Evolutionary conservation across 1,139 yeast genomes (phyloP).

Genomic region (Geotrichum macrosporum): DNA sequence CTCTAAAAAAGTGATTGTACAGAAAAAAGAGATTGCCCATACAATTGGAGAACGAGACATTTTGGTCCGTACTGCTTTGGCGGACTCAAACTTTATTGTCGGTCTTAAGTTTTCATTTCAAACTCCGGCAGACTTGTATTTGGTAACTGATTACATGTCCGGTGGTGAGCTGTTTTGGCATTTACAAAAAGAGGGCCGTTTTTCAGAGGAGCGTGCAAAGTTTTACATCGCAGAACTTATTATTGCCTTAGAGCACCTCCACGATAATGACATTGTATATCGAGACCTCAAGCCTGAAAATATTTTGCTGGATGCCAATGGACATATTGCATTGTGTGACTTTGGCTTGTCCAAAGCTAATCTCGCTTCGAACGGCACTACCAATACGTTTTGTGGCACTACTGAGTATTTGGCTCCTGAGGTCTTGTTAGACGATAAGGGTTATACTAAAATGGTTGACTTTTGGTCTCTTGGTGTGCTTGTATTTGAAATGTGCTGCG

Average conservation of each 20-base stretch:
- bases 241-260: constrained; percentile 84
- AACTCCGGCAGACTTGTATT: constrained; percentile 83
- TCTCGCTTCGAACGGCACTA: constrained; percentile 79
- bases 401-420: constrained; percentile 97
- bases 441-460: constrained; percentile 92
- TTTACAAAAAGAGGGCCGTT: constrained; percentile 91
- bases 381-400: constrained; percentile 96
- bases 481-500: constrained; percentile 95
- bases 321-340: constrained; percentile 94
- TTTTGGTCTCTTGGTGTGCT: constrained; percentile 98
- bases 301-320: constrained; percentile 98
- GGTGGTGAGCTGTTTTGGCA: constrained; percentile 99
- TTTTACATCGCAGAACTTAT: constrained; percentile 95
- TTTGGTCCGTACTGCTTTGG: constrained; percentile 76
- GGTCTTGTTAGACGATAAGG: constrained; percentile 83
- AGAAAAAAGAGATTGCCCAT: constrained; percentile 95
- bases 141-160: constrained; percentile 95
- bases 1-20: constrained; percentile 88
- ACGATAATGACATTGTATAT: constrained; percentile 87
- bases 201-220: constrained; percentile 86
- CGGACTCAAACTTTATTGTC: constrained; percentile 86
- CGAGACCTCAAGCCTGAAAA: constrained; percentile 96
- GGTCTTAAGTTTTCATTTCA: constrained; percentile 94
- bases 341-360: constrained; percentile 95
- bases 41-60: constrained; percentile 96